Evolutionary conservation across 2,329 filamentous ascomycete species (phyloP).

Genomic region (Rhynchosporium graminicola): DNA sequence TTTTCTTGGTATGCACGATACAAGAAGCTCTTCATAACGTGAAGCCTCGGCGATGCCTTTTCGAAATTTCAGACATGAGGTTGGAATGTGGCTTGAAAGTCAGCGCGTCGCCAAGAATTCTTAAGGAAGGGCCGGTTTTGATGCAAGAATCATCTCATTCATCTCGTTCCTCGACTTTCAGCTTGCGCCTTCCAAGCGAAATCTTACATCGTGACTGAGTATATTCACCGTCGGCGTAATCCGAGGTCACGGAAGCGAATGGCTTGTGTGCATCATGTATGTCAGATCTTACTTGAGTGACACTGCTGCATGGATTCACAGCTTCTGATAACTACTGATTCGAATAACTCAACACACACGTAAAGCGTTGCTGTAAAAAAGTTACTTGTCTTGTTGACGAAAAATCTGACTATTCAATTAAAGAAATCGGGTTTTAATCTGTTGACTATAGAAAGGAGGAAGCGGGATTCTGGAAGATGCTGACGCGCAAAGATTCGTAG

Average conservation of each 20-base stretch:
- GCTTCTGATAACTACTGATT: too few relatives aligned
- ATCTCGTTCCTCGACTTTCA: background rate
- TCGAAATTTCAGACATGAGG: background rate
- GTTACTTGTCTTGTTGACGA: too few relatives aligned
- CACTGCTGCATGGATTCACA: too few relatives aligned
- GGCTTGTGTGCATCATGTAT: background rate
- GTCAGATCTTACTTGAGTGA: too few relatives aligned
- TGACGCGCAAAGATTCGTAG: too few relatives aligned
- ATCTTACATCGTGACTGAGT: background rate
- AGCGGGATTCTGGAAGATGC: too few relatives aligned
- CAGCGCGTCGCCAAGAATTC: background rate
- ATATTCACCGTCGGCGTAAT: background rate
- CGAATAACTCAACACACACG: too few relatives aligned
- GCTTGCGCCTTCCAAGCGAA: background rate
- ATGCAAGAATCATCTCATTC: background rate
- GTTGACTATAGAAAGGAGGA: too few relatives aligned
- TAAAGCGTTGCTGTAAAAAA: too few relatives aligned
- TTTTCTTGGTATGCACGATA: background rate
- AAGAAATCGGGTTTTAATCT: too few relatives aligned
- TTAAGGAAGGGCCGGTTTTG: background rate
- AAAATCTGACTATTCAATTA: too few relatives aligned
- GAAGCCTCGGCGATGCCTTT: background rate
- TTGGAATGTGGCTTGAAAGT: background rate
- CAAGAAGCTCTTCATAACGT: background rate
- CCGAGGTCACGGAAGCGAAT: slow-evolving; percentile 1